A percentile compares a stretch with the other conserved stretches of the same genome.
These are phyloP conservation scores for Saksenaea vasiformis DNA, from an alignment of 371 early-diverging fungal species.

Conservation along the genomic window DNA sequence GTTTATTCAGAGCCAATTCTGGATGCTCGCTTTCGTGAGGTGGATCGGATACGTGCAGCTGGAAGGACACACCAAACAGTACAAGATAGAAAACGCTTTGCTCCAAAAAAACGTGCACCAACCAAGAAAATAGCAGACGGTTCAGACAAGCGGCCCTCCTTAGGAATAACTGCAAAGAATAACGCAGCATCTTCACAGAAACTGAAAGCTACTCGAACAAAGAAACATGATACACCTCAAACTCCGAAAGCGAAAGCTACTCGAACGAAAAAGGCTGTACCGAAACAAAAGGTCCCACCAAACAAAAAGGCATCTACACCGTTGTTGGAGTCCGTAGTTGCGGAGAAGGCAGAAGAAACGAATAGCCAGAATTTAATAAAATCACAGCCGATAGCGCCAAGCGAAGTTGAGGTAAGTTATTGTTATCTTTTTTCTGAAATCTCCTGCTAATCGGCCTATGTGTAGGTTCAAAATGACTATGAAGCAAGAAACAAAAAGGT, in stretches of 20 bases:
- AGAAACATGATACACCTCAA: neutral
- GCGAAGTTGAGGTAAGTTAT: neutral
- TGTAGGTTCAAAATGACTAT: neutral
- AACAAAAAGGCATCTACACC: neutral
- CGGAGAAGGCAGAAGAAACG: neutral
- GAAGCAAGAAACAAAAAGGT: conserved; percentile 3
- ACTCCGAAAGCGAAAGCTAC: neutral
- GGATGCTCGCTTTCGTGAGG: neutral
- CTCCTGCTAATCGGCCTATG: neutral
- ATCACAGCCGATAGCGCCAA: neutral
- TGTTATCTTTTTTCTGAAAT: neutral
- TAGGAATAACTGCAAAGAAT: neutral
- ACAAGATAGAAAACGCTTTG: neutral
- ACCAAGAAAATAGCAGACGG: neutral
- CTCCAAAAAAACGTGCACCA: neutral
- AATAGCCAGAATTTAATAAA: neutral
- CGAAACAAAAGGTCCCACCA: neutral
- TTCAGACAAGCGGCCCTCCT: neutral
- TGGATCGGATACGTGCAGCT: neutral
- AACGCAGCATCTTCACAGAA: neutral
- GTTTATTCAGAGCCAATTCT: neutral
- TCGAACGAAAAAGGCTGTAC: neutral
- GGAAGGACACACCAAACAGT: neutral
- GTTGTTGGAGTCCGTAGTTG: neutral
- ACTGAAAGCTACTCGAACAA: neutral